A percentile compares a stretch with the other conserved stretches of the same genome.
These are phyloP conservation scores for Zygoascus meyerae DNA, from an alignment of 1,139 yeast species.

Conservation along the genomic window DNA sequence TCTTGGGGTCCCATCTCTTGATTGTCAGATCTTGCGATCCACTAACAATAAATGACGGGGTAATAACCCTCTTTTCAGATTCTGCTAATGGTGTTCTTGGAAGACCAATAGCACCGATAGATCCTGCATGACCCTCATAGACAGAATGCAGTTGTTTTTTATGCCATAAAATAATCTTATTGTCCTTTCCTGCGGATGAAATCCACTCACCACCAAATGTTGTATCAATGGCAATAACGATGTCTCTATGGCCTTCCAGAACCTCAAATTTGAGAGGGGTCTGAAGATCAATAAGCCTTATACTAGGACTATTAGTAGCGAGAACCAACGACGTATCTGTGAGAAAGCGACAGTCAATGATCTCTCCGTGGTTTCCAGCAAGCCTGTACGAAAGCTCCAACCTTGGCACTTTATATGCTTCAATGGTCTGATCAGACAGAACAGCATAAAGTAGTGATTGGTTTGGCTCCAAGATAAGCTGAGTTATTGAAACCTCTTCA, in stretches of 20 bases:
- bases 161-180: constrained; percentile 78
- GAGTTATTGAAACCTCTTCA: constrained; percentile 68
- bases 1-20: constrained; percentile 64
- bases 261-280: constrained; percentile 58
- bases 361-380: constrained; percentile 94
- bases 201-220: constrained; percentile 81
- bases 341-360: constrained; percentile 73
- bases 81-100: constrained; percentile 48
- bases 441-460: constrained; percentile 38
- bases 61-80: constrained; percentile 22
- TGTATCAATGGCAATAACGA: constrained; percentile 73
- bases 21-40: constrained; percentile 88
- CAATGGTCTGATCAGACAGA: constrained; percentile 78
- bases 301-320: constrained; percentile 93
- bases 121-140: constrained; percentile 78
- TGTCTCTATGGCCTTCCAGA: constrained; percentile 77
- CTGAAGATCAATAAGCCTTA: constrained; percentile 50
- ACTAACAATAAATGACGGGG: constrained; percentile 72
- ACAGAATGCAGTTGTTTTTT: constrained; percentile 16
- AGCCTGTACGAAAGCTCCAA: constrained; percentile 49
- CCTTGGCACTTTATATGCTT: constrained; percentile 39
- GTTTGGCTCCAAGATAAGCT: constrained; percentile 17
- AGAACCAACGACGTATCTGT: constrained; percentile 48
- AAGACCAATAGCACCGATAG: constrained; percentile 76
- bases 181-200: constrained; percentile 90